A percentile compares a stretch with the other conserved stretches of the same genome.
These are phyloP conservation scores for Sonneratia alba DNA, from an alignment of 345 rosid genomes.

Conservation along the genomic window DNA sequence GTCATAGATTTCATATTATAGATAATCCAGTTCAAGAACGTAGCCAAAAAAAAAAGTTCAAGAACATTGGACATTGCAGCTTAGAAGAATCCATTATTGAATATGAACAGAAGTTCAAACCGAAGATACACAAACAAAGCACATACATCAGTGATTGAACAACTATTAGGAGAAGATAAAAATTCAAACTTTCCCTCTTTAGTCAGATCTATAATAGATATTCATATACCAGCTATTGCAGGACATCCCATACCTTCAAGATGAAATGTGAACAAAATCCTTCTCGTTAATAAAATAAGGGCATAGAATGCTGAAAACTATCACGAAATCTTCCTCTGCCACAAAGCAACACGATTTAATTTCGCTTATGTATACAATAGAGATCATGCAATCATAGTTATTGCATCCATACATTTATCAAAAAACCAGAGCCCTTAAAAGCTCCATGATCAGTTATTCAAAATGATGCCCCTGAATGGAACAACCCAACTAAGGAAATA, in stretches of 20 bases:
- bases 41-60: no score
- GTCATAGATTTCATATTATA: no score
- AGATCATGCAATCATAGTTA: neutral
- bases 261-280: neutral
- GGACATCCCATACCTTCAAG: neutral
- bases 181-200: neutral
- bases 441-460: neutral
- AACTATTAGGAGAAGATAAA: neutral
- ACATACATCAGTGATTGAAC: neutral
- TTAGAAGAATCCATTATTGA: no score
- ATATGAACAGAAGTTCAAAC: no score
- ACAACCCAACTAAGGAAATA: neutral
- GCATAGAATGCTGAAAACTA: neutral
- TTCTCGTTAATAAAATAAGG: neutral
- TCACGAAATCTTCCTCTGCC: neutral
- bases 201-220: neutral
- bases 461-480: neutral
- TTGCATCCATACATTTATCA: neutral
- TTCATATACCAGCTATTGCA: neutral
- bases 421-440: neutral
- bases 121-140: no score
- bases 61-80: no score
- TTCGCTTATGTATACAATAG: neutral
- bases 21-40: no score
- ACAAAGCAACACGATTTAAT: neutral